Percentiles rank a stretch among this genome's conserved stretches.
phyloP scores from a whole-genome alignment of 306 rosid genomes.

The Vigna nakashimae region DNA sequence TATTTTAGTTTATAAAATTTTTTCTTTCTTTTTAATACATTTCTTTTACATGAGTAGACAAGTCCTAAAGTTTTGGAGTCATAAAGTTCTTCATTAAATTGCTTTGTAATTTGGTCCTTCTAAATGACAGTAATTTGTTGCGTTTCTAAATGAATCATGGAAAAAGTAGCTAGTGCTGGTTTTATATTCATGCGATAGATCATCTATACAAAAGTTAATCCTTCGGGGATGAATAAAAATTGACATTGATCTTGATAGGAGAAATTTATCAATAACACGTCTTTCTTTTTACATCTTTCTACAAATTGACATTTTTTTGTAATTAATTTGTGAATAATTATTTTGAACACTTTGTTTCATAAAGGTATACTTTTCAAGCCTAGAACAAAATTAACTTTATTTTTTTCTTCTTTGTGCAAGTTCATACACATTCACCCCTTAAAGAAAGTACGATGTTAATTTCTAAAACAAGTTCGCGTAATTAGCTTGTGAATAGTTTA shows the following conservation, averaged over 20 bases:
- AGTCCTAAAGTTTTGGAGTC: constrained; percentile 14
- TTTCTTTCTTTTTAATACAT: background rate
- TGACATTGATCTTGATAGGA: background rate
- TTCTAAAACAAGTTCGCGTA: background rate
- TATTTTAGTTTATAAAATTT: background rate
- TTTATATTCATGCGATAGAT: too few relatives aligned
- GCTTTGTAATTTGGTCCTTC: background rate
- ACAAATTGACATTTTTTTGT: background rate
- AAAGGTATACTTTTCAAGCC: background rate
- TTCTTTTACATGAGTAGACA: background rate
- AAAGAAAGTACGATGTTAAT: background rate
- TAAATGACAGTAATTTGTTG: background rate
- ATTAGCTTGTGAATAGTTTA: background rate
- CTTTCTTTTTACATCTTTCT: background rate
- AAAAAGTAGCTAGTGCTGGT: too few relatives aligned
- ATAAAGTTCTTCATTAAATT: background rate
- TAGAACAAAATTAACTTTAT: background rate
- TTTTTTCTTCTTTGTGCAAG: background rate
- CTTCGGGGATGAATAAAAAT: background rate
- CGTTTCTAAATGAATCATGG: background rate
- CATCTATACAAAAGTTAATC: too few relatives aligned
- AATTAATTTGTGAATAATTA: background rate
- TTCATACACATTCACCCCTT: background rate
- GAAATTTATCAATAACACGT: background rate
- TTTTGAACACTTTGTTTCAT: background rate